Evolutionary conservation across 1,139 yeast species (phyloP).

Genomic region (Nadsonia starkeyi-henricii): DNA sequence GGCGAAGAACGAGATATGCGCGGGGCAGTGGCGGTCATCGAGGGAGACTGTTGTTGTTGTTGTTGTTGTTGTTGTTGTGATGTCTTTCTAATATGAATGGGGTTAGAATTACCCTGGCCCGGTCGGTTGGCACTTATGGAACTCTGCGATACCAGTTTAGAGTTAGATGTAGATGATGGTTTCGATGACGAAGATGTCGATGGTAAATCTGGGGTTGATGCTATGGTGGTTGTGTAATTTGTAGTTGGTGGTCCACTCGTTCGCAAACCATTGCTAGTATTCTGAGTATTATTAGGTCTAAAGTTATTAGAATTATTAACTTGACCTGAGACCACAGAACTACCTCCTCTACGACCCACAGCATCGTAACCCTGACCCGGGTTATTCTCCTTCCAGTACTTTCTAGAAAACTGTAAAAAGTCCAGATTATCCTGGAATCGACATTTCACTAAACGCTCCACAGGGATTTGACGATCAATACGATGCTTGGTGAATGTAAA

Average conservation of each 20-base stretch:
- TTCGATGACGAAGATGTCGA: not conserved
- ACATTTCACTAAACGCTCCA: constrained; percentile 72
- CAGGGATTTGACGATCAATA: constrained; percentile 65
- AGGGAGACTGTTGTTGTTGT: not conserved
- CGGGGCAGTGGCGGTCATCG: constrained; percentile 1
- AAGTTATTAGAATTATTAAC: not conserved
- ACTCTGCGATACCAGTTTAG: not conserved
- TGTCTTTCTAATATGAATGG: not conserved
- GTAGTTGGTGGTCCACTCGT: constrained; percentile 6
- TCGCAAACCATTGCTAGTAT: constrained; percentile 5
- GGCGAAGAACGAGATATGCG: constrained; percentile 1
- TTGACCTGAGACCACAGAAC: constrained; percentile 7
- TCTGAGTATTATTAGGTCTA: constrained; percentile 2
- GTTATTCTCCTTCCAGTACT: constrained; percentile 65
- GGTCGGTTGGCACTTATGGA: not conserved
- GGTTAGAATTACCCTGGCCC: not conserved
- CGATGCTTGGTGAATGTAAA: constrained; percentile 55
- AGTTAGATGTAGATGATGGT: not conserved
- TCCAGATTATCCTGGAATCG: constrained; percentile 88
- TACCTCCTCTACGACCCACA: constrained; percentile 31
- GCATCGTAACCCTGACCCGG: constrained; percentile 65
- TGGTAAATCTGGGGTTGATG: constrained; percentile 4
- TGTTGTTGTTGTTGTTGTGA: constrained; percentile 3
- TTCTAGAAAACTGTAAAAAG: constrained; percentile 82
- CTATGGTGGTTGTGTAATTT: constrained; percentile 3